phyloP scores from a whole-genome alignment of 1,139 yeast species.

The Candida gigantensis region DNA sequence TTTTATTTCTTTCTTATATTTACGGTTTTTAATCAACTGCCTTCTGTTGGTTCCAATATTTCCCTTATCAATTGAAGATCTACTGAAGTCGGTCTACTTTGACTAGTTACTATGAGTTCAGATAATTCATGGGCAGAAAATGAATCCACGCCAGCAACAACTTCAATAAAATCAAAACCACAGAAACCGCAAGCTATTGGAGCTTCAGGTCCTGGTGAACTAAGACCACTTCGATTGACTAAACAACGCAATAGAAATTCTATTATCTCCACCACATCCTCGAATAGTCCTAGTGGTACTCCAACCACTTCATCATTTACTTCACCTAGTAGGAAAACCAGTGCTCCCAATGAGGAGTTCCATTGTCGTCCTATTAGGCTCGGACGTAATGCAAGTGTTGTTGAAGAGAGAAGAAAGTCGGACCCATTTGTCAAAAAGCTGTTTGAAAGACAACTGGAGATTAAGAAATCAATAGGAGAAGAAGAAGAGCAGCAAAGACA shows the following conservation, averaged over 20 bases:
- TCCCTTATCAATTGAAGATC: no score
- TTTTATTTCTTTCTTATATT: neutral
- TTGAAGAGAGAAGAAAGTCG: slow-evolving; percentile 7
- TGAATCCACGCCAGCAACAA: slow-evolving; percentile 4
- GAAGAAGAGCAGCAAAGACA: neutral
- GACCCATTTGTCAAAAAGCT: slow-evolving; percentile 3
- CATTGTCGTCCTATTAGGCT: slow-evolving; percentile 36
- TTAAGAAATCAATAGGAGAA: slow-evolving; percentile 4
- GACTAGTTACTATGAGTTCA: slow-evolving; percentile 10
- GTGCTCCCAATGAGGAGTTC: slow-evolving; percentile 24
- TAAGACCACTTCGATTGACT: slow-evolving; percentile 36
- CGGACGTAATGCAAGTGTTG: slow-evolving; percentile 20
- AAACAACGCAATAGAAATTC: slow-evolving; percentile 26
- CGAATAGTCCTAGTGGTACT: slow-evolving; percentile 9
- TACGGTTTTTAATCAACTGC: no score
- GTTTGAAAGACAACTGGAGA: neutral
- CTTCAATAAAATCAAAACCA: slow-evolving; percentile 8
- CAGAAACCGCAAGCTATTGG: slow-evolving; percentile 5
- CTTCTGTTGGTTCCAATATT: no score
- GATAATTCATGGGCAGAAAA: slow-evolving; percentile 10
- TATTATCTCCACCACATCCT: slow-evolving; percentile 14
- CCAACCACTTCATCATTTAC: slow-evolving; percentile 9
- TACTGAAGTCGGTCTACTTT: no score
- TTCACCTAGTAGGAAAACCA: slow-evolving; percentile 8
- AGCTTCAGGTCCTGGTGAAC: slow-evolving; percentile 12